Base-by-base conservation (phyloP, 2,329 filamentous ascomycete species). In the Hymenoscyphus repandus region DNA sequence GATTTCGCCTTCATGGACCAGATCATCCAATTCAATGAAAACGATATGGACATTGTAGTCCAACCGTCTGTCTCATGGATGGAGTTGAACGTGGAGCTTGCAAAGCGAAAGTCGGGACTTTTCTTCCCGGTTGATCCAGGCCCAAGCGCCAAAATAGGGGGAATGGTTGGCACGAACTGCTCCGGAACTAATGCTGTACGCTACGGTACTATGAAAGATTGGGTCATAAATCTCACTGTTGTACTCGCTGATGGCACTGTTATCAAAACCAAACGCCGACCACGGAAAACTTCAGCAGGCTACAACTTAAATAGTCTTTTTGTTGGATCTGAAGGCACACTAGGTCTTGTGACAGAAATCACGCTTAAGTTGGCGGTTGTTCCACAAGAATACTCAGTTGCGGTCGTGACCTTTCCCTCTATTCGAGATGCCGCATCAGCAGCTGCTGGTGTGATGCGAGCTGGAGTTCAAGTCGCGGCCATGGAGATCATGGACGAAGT, bases 11-110 rank as follows among this genome's bases (percentile, higher is more conserved):
- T 81, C 63, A 96, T 96, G 91, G 86, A 95, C 66, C 75, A 83
- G 62, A 86, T 96, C 22, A 60, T 96, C 30, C 75, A 83, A 48
- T 75, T 96, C 50, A 86, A 95, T 66, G 84, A 87, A 59, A 85
- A 88, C 3, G 91, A 96, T 66, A 90, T 96, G 87, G 91, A 96
- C 61, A 77, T 96, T 45, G 88, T 95, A 4, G 90, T 96, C 2
- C 91, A 96, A 67, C 91, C 91, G 2, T 88, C 87, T 6, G 85
- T 96, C 9, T 85, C 86, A n/a, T 96, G 90, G 90, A 90, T 95
- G 78, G 82, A 87, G 47, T 72, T 96, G 51, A 96, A 96, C 62
- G 82, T 86, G 57, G 71, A 80, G 60, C 66, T 84, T 41, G 76
- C 82, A 44, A 82, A 87, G 62, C 80, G 86, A 68, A 76, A 80